Evolutionary conservation across 1,284 basidiomycete genomes (phyloP), one percentile per base, ranked within the genome.

Genomic region (Puccinia horiana): DNA sequence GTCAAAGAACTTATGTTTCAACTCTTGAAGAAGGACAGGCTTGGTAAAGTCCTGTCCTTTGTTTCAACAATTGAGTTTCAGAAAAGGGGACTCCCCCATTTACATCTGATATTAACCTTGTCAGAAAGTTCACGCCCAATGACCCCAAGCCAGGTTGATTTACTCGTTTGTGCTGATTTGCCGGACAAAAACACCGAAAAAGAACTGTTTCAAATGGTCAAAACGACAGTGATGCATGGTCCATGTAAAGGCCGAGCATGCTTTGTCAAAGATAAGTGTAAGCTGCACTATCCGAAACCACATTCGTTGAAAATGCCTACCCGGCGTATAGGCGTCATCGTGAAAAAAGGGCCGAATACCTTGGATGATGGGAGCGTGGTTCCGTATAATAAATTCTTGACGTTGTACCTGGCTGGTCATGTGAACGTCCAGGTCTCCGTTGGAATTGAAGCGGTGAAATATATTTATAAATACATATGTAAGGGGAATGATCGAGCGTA

Each of bases 1-100:
- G n/a, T n/a, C n/a, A n/a, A n/a, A n/a, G n/a, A n/a, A 4, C 18
- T 67, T 2, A 2, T 67, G 1, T 16, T 8, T 16, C 44, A 47
- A 47, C 8, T 47, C 44, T 1, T 9, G 5, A 0, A 87, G 77
- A 72, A 87, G 14, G 85, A 86, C 4, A 83, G 84, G 35, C 87
- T 89, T 84, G 88, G 88, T 0, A 26, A 77, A 0, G 65, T 84
- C 3, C 86, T 86, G 35, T 88, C 87, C 0, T 77, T 87, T 82
- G 87, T 90, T 0, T 88, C 88, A 78, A 88, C 87, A 0, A 89
- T 90, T 81, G 89, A 90, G 83, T 90, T 89, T 75, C 90, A 90
- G 83, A 90, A 90, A 82, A 85, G 88, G 0, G 89, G 89, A 0
- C 86, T 90, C 0, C 89, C 89, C 3, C 89, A 90, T 76, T 87